These are phyloP conservation scores for Coniochaeta ligniaria DNA, from an alignment of 2,329 filamentous ascomycete species.

Conservation along the genomic window DNA sequence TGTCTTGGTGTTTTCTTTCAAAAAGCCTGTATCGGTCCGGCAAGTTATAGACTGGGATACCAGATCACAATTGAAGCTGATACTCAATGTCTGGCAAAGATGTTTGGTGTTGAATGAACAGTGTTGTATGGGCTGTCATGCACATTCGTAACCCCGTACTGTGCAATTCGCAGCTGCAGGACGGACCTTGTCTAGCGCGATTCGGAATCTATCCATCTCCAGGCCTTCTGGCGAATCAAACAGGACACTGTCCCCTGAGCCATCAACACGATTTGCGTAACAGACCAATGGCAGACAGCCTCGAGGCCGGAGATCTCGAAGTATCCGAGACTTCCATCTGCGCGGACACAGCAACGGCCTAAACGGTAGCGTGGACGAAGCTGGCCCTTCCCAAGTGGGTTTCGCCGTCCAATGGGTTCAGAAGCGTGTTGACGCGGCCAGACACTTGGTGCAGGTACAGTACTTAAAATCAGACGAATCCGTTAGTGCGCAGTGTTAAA, in stretches of 20 bases:
- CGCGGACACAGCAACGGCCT: not conserved
- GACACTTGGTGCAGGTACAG: not conserved
- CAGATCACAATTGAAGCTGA: not conserved
- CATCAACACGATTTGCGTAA: not conserved
- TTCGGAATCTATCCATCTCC: constrained; percentile 1
- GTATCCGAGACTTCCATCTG: not conserved
- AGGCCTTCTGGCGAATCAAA: not conserved
- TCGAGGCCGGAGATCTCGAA: not conserved
- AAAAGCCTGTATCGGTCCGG: not conserved
- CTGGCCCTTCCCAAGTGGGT: not conserved
- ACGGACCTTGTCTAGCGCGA: constrained; percentile 2
- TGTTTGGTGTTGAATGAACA: not conserved
- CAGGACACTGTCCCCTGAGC: not conserved
- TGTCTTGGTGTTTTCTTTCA: too few species aligned
- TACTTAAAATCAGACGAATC: not conserved
- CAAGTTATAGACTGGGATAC: not conserved
- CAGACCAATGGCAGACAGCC: not conserved
- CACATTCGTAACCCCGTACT: not conserved
- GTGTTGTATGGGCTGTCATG: not conserved
- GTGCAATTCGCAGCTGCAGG: not conserved
- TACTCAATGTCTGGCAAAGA: not conserved
- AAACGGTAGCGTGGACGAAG: not conserved
- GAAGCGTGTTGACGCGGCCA: not conserved
- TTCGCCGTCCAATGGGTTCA: not conserved
- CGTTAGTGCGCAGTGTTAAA: not conserved